A percentile compares a stretch with the other conserved stretches of the same genome.
Conservation (phyloP, 140 eudicot genomes). For the Senecio squalidus region DNA sequence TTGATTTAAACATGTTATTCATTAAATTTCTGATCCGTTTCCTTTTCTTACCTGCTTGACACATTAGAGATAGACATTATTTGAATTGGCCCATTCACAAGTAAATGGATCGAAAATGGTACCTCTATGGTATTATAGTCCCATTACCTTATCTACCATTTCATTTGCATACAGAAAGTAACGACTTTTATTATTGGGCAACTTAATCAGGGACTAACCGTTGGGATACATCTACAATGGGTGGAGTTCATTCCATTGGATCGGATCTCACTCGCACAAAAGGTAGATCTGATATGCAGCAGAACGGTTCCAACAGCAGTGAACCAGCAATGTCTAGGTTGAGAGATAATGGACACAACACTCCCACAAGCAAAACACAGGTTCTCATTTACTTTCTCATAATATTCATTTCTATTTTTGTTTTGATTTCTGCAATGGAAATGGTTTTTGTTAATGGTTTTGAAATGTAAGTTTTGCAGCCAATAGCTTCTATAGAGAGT, state of each 20-base stretch:
- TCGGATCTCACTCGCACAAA: constrained; percentile 84
- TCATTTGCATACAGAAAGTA: neutral
- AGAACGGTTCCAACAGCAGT: constrained; percentile 48
- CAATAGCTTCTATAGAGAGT: constrained; percentile 90
- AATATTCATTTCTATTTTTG: neutral
- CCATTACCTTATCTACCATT: neutral
- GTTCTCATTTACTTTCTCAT: constrained; percentile 27
- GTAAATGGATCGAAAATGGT: too few species aligned
- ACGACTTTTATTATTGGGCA: constrained; percentile 9
- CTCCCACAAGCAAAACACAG: constrained; percentile 86
- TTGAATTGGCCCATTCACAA: too few species aligned
- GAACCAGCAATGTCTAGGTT: constrained; percentile 39
- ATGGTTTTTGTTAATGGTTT: neutral
- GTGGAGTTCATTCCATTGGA: constrained; percentile 86
- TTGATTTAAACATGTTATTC: too few species aligned
- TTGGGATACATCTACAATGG: constrained; percentile 69
- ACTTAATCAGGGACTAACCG: constrained; percentile 44
- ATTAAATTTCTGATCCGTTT: too few species aligned
- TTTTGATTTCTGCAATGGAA: too few species aligned
- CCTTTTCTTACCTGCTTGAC: too few species aligned
- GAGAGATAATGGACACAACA: constrained; percentile 47
- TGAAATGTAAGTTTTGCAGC: constrained; percentile 39
- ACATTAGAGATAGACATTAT: too few species aligned
- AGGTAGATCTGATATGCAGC: constrained; percentile 44
- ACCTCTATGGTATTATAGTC: neutral